A percentile compares a stretch with the other conserved stretches of the same genome.
phyloP scores from a whole-genome alignment of 805 yeast genomes.

The Ogataea methanolica region DNA sequence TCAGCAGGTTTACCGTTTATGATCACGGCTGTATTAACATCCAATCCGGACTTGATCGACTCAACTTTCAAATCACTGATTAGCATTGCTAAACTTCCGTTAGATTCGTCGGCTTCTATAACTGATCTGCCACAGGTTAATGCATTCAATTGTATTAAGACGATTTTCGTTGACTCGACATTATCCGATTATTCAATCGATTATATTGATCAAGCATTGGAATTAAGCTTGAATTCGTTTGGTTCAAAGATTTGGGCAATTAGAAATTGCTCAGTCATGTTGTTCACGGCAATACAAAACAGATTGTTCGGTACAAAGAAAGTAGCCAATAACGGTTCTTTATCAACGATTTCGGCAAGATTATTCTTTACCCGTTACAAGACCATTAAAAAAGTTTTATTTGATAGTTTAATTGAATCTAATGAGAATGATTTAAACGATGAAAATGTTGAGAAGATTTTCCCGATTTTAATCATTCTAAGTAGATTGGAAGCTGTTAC shows the following conservation, averaged over 20 bases:
- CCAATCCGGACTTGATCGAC: constrained; percentile 40
- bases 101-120: constrained; percentile 36
- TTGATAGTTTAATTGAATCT: constrained; percentile 34
- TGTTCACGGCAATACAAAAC: constrained; percentile 79
- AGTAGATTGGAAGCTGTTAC: constrained; percentile 62
- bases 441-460: constrained; percentile 52
- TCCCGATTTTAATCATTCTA: constrained; percentile 71
- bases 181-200: constrained; percentile 49
- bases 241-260: constrained; percentile 75
- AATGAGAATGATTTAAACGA: constrained; percentile 18
- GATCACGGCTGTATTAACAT: constrained; percentile 66
- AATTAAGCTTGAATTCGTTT: constrained; percentile 58
- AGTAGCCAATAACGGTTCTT: constrained; percentile 27
- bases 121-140: constrained; percentile 88
- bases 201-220: constrained; percentile 54
- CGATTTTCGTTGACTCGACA: constrained; percentile 66
- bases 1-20: constrained; percentile 90
- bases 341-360: constrained; percentile 37
- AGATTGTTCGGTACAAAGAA: constrained; percentile 64
- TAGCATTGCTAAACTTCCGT: constrained; percentile 49
- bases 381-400: constrained; percentile 46
- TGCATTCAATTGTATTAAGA: constrained; percentile 81
- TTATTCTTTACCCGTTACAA: constrained; percentile 66
- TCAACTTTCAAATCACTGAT: constrained; percentile 49
- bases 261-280: constrained; percentile 89